These are phyloP conservation scores for Penicillium sp. DNA, from an alignment of 2,329 filamentous ascomycete genomes.

Conservation along the genomic window DNA sequence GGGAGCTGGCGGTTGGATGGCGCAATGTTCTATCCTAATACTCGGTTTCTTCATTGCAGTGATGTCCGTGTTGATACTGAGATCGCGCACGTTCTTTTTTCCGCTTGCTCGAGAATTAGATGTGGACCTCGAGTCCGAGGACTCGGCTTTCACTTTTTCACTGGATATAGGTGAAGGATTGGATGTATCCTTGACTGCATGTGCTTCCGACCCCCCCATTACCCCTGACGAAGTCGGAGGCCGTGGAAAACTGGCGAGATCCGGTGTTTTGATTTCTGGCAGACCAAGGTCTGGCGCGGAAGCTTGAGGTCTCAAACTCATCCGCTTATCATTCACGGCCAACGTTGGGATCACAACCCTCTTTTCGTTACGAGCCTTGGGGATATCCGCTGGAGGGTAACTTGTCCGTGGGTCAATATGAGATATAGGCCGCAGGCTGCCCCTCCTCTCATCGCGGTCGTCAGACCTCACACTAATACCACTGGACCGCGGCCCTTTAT, in stretches of 20 bases:
- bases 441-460: neutral
- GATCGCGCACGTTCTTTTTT: conserved; percentile 37
- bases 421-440: neutral
- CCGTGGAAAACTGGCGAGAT: conserved; percentile 14
- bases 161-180: neutral
- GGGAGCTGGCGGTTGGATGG: conserved; percentile 35
- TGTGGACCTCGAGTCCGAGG: neutral
- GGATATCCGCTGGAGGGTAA: conserved; percentile 1
- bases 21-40: conserved; percentile 32
- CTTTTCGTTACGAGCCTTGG: conserved; percentile 10
- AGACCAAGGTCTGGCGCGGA: conserved; percentile 29
- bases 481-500: conserved; percentile 6
- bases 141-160: neutral
- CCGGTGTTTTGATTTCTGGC: conserved; percentile 7
- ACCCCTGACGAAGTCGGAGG: conserved; percentile 7
- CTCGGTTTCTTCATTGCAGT: conserved; percentile 28
- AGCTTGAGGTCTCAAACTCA: conserved; percentile 25
- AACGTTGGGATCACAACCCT: conserved; percentile 2
- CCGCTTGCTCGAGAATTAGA: conserved; percentile 17
- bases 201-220: neutral
- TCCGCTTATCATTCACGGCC: neutral
- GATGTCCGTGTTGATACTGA: conserved; percentile 39
- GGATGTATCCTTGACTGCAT: neutral
- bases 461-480: conserved; percentile 4
- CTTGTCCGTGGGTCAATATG: conserved; percentile 2